A percentile compares a stretch with the other conserved stretches of the same genome.
Conservation (phyloP, 805 yeast genomes). For the Dipodascus geniculatus region DNA sequence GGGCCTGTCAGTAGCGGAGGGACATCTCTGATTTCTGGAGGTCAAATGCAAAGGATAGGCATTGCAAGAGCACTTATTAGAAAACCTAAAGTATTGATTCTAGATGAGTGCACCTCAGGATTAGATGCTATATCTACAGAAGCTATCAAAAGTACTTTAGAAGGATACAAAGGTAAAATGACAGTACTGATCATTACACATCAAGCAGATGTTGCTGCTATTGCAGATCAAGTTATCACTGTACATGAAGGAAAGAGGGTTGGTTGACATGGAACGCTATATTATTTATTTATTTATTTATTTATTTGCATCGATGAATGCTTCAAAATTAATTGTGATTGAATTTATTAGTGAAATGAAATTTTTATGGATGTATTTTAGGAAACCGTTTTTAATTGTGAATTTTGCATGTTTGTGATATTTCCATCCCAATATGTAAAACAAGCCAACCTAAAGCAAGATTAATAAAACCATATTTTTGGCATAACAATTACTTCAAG, state of each 20-base stretch:
- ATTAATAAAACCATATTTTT: too few species aligned
- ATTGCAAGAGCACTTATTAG: conserved; percentile 73
- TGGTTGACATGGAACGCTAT: too few species aligned
- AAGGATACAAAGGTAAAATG: conserved; percentile 30
- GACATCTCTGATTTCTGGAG: conserved; percentile 57
- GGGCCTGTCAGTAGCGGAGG: conserved; percentile 16
- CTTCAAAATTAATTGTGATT: background rate
- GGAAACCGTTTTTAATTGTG: too few species aligned
- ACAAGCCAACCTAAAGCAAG: background rate
- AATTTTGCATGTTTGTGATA: background rate
- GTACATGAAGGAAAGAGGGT: background rate
- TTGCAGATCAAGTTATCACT: conserved; percentile 38
- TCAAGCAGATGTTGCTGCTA: conserved; percentile 49
- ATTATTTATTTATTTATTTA: too few species aligned
- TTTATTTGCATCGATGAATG: background rate
- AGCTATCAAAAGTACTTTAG: conserved; percentile 39
- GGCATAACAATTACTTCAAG: background rate
- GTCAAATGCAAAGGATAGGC: conserved; percentile 78
- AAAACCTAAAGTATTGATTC: conserved; percentile 46
- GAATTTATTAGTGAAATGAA: too few species aligned
- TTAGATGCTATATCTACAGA: conserved; percentile 55
- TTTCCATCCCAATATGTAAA: background rate
- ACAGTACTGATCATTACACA: conserved; percentile 64
- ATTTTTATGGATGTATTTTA: background rate
- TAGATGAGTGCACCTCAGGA: conserved; percentile 89